These are phyloP conservation scores for Fusarium siculi DNA, from an alignment of 2,329 filamentous ascomycete species.

Conservation along the genomic window DNA sequence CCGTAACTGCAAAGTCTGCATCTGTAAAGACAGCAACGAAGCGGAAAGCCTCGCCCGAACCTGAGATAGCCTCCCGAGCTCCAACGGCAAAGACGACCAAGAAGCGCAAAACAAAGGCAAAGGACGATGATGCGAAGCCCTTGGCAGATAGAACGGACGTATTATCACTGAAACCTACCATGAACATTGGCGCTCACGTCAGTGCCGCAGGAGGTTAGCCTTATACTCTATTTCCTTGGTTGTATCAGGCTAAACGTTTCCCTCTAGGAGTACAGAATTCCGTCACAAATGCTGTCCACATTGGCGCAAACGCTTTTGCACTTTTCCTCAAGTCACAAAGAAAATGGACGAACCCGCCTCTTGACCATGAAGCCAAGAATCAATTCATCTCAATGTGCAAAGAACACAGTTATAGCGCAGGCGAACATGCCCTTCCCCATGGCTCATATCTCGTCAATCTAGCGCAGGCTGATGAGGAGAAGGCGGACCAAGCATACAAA, in stretches of 20 bases:
- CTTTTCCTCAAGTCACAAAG: conserved; percentile 96
- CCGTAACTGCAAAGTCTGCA: conserved; percentile 36
- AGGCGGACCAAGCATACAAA: conserved; percentile 85
- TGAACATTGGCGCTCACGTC: conserved; percentile 93
- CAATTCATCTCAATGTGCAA: conserved; percentile 77
- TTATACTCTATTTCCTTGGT: not conserved
- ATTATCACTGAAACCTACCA: conserved; percentile 70
- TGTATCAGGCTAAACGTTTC: conserved; percentile 12
- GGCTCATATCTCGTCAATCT: conserved; percentile 97
- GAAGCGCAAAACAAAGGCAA: conserved; percentile 56
- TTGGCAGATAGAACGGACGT: conserved; percentile 75
- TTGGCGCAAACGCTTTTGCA: conserved; percentile 93
- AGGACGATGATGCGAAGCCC: conserved; percentile 63
- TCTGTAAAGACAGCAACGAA: conserved; percentile 44
- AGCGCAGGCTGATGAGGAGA: conserved; percentile 81
- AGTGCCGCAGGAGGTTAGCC: conserved; percentile 82
- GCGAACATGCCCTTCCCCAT: conserved; percentile 84
- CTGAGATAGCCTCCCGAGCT: conserved; percentile 27
- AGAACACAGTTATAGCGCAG: conserved; percentile 76
- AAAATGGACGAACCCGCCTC: conserved; percentile 88
- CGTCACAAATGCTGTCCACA: conserved; percentile 78
- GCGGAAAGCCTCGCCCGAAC: conserved; percentile 47
- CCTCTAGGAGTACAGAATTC: conserved; percentile 85
- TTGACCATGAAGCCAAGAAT: conserved; percentile 73
- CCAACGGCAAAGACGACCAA: conserved; percentile 49